A percentile compares a stretch with the other conserved stretches of the same genome.
Conservation (phyloP, 257 asterid genomes). For the Ehretia macrophylla region DNA sequence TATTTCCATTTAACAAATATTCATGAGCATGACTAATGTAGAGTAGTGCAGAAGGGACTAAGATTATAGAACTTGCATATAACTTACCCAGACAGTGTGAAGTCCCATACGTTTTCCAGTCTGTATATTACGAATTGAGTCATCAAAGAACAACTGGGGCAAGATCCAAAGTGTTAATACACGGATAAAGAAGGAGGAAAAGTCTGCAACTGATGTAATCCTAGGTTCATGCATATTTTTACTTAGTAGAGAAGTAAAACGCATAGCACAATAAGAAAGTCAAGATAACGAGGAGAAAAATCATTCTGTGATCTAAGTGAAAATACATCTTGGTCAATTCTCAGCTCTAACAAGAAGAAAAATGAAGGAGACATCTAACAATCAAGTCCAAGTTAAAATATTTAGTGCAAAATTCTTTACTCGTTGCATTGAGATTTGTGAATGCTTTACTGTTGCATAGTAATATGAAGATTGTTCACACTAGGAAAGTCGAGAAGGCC, state of each 20-base stretch:
- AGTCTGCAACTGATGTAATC: no score
- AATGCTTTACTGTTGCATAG: no score
- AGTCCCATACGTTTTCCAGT: slow-evolving; percentile 63
- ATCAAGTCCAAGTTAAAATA: neutral
- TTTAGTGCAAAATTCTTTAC: neutral
- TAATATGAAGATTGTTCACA: neutral
- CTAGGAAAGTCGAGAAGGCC: neutral
- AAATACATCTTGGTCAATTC: no score
- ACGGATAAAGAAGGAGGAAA: neutral
- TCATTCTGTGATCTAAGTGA: no score
- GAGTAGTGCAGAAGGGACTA: neutral
- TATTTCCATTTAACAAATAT: slow-evolving; percentile 16
- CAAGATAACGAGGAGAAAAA: no score
- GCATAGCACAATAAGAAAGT: no score
- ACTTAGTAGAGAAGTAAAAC: no score
- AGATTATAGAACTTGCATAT: neutral
- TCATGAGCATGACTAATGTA: neutral
- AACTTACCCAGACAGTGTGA: slow-evolving; percentile 74
- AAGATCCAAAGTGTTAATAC: neutral
- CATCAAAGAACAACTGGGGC: slow-evolving; percentile 80
- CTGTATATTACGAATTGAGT: slow-evolving; percentile 77
- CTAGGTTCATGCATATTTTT: no score
- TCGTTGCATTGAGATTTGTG: no score
- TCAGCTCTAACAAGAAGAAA: no score
- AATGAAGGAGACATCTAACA: no score